These are phyloP conservation scores for Lactarius sp. DNA, from an alignment of 768 basidiomycete species.

Conservation along the genomic window DNA sequence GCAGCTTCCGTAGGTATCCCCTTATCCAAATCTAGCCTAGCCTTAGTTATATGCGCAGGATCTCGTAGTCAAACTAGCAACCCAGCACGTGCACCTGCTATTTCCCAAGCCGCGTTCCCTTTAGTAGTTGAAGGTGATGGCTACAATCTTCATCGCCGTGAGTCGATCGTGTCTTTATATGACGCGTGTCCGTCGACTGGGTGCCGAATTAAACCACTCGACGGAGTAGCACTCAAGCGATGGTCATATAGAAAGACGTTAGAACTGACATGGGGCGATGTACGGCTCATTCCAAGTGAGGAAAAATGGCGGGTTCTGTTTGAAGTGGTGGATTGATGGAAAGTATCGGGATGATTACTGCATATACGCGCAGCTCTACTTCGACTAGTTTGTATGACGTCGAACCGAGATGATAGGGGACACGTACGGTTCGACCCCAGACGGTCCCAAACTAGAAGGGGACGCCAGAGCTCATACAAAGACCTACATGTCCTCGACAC, in stretches of 20 bases:
- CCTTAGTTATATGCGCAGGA: constrained; percentile 1
- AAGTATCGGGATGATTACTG: neutral
- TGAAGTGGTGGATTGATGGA: neutral
- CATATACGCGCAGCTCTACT: neutral
- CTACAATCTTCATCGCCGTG: constrained; percentile 8
- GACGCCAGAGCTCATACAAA: neutral
- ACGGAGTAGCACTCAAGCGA: neutral
- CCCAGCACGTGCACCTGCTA: neutral
- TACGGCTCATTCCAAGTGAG: constrained; percentile 1
- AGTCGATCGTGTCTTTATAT: neutral
- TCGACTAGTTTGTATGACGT: neutral
- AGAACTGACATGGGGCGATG: constrained; percentile 6
- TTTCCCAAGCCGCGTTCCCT: constrained; percentile 2
- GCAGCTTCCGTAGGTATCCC: neutral
- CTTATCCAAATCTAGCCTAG: neutral
- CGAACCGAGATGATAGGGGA: neutral
- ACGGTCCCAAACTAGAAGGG: neutral
- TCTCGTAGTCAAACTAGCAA: constrained; percentile 3
- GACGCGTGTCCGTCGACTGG: neutral
- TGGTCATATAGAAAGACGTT: constrained; percentile 12
- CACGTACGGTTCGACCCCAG: neutral
- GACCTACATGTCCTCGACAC: constrained; percentile 86
- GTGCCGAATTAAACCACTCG: neutral
- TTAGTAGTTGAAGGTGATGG: neutral
- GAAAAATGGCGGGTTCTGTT: constrained; percentile 16